Evolutionary conservation across 331 rosid genomes (phyloP).

Genomic region (Malus hybrid): DNA sequence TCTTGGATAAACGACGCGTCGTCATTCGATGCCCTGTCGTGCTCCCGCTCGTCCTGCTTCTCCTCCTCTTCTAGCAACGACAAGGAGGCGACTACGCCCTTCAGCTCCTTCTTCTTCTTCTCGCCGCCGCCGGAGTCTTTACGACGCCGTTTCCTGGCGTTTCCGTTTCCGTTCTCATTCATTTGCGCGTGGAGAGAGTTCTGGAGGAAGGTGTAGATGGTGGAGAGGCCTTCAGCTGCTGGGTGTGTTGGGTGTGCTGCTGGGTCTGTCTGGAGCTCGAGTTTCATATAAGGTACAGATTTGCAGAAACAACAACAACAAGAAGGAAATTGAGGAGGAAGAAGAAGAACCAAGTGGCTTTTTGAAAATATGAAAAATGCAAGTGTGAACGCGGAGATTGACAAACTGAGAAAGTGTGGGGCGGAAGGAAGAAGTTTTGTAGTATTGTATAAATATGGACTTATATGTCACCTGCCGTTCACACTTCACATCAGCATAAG

Average conservation of each 20-base stretch:
- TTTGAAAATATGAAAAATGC: neutral
- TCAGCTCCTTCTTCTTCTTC: constrained; percentile 31
- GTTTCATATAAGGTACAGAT: constrained; percentile 30
- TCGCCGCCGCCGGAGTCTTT: neutral
- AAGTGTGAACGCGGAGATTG: constrained; percentile 28
- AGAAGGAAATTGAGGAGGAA: neutral
- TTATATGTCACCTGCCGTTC: neutral
- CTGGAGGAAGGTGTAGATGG: constrained; percentile 28
- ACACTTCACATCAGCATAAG: neutral
- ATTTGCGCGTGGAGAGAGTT: constrained; percentile 38
- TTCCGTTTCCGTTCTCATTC: constrained; percentile 26
- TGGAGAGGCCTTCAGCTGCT: constrained; percentile 23
- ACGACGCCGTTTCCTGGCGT: constrained; percentile 35
- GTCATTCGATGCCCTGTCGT: constrained; percentile 34
- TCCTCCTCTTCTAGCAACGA: constrained; percentile 53
- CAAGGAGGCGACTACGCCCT: constrained; percentile 54
- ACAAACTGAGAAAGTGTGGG: neutral
- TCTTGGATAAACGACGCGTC: constrained; percentile 34
- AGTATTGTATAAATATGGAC: no score
- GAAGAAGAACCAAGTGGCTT: neutral
- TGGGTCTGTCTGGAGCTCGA: constrained; percentile 28
- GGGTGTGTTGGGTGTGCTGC: neutral
- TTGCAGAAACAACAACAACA: neutral
- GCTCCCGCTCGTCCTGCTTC: constrained; percentile 35
- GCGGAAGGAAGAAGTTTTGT: no score